Evolutionary conservation across 257 asterid genomes (phyloP).

Genomic region (Nicotiana tomentosiformis): DNA sequence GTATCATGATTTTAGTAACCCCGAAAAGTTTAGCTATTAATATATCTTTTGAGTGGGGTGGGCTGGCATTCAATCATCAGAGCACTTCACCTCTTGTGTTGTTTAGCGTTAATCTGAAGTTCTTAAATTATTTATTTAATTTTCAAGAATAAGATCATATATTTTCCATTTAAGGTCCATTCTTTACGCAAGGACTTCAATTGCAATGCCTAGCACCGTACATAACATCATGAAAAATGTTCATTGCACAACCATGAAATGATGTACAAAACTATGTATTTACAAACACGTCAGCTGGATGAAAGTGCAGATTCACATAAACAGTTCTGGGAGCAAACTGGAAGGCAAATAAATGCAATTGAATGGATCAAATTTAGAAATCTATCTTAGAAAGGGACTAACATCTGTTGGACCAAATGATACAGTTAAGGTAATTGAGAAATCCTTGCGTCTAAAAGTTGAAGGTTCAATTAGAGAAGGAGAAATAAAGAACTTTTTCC

Average conservation of each 20-base stretch:
- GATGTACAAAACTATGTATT: neutral
- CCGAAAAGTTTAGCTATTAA: neutral
- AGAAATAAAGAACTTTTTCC: neutral
- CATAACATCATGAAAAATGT: neutral
- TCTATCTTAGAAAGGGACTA: neutral
- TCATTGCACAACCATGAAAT: neutral
- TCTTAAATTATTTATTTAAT: too few species aligned
- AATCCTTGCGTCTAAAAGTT: neutral
- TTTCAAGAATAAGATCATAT: neutral
- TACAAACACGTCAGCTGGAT: neutral
- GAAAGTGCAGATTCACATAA: neutral
- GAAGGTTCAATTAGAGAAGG: neutral
- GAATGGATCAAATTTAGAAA: neutral
- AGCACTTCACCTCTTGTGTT: neutral
- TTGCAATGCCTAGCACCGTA: neutral
- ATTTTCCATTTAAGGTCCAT: neutral
- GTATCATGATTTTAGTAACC: neutral
- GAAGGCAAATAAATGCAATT: neutral
- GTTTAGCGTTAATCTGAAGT: too few species aligned
- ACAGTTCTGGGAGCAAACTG: neutral
- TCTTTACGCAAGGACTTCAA: neutral
- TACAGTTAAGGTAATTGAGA: neutral
- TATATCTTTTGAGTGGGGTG: too few species aligned
- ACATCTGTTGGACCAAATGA: neutral
- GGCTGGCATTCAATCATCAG: neutral